Evolutionary conservation across 2,329 filamentous ascomycete species (phyloP).

Genomic region (Berkeleyomyces rouxiae): DNA sequence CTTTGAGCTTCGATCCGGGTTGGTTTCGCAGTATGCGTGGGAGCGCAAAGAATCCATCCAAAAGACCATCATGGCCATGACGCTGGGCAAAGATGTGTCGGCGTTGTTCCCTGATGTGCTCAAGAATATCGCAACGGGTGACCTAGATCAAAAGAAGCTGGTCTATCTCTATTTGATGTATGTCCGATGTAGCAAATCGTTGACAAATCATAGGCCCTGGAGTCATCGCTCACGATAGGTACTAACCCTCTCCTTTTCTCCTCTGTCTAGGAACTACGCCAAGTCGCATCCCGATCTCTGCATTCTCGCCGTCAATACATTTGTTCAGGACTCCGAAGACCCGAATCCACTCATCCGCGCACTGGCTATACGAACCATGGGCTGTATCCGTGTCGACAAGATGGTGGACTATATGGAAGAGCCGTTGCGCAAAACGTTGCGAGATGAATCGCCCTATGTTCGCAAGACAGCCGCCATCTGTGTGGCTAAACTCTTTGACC

Average conservation of each 20-base stretch:
- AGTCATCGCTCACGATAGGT: not conserved
- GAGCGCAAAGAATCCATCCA: conserved; percentile 98
- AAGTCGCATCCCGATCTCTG: conserved; percentile 98
- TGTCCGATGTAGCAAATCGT: conserved; percentile 18
- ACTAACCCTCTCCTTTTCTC: not conserved
- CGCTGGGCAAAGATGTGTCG: conserved; percentile 93
- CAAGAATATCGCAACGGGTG: conserved; percentile 92
- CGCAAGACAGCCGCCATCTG: conserved; percentile 96
- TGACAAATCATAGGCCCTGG: not conserved
- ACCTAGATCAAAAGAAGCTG: conserved; percentile 97
- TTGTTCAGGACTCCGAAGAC: conserved; percentile 97
- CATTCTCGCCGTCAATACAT: conserved; percentile 96
- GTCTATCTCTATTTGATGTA: conserved; percentile 97
- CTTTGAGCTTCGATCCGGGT: conserved; percentile 84
- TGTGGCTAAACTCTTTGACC: conserved; percentile 91
- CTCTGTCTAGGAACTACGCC: conserved; percentile 73
- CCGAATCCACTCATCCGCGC: conserved; percentile 92
- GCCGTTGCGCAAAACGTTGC: conserved; percentile 81
- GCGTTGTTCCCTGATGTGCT: conserved; percentile 92
- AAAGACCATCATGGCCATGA: conserved; percentile 99
- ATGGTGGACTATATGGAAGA: conserved; percentile 99
- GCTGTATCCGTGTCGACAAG: conserved; percentile 94
- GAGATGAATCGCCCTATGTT: conserved; percentile 95
- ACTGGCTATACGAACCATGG: conserved; percentile 93
- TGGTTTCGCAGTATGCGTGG: conserved; percentile 98